These are phyloP conservation scores for Penicillium hordei DNA, from an alignment of 2,329 filamentous ascomycete genomes.

Conservation along the genomic window DNA sequence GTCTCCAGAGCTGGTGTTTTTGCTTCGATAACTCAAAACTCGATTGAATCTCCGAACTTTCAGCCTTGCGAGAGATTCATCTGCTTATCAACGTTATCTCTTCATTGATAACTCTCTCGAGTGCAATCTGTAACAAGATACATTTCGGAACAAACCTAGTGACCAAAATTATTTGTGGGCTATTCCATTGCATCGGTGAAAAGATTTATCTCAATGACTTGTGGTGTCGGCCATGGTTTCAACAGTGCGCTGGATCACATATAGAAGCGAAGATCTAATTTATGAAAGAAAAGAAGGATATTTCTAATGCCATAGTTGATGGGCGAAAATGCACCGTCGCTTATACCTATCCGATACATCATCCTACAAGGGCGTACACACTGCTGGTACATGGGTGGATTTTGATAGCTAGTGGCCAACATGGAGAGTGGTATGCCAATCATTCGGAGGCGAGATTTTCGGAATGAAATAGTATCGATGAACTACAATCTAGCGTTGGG, in stretches of 20 bases:
- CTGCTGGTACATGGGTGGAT: slow-evolving; percentile 8
- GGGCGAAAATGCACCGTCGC: slow-evolving; percentile 11
- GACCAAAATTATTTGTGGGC: slow-evolving; percentile 10
- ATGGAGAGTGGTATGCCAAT: slow-evolving; percentile 13
- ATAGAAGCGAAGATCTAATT: slow-evolving; percentile 1
- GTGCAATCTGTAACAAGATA: slow-evolving; percentile 1
- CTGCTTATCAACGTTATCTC: slow-evolving; percentile 8
- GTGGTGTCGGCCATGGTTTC: slow-evolving; percentile 15
- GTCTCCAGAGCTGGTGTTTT: too few species aligned
- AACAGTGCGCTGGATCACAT: slow-evolving; percentile 5
- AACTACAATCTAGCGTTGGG: background rate
- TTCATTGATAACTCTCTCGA: background rate
- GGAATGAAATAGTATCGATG: background rate
- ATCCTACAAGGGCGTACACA: background rate
- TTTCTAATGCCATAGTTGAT: slow-evolving; percentile 1
- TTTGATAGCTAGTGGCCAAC: slow-evolving; percentile 9
- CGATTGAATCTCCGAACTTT: slow-evolving; percentile 7
- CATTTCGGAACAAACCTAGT: slow-evolving; percentile 14
- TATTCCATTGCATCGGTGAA: slow-evolving; percentile 15
- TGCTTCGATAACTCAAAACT: background rate
- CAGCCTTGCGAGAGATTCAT: slow-evolving; percentile 9
- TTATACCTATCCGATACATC: slow-evolving; percentile 1
- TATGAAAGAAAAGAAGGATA: slow-evolving; percentile 1
- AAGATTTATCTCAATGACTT: slow-evolving; percentile 16
- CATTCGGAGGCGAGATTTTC: slow-evolving; percentile 8